Conservation (phyloP, 2,329 filamentous ascomycete genomes). For the Acrocalymma vagum region DNA sequence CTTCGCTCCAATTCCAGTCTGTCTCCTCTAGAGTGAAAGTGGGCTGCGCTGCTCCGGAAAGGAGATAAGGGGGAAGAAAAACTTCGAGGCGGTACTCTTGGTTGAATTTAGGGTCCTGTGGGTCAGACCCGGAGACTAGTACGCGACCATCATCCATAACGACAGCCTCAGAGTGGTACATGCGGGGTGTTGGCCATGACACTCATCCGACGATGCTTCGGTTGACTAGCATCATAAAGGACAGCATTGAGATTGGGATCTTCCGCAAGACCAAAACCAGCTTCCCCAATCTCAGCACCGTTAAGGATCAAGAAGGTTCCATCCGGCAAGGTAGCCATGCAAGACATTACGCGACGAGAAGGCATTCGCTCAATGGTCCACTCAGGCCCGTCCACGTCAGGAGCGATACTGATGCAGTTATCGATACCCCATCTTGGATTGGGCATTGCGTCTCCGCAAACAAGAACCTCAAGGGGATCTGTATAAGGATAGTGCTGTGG, state of each 20-base stretch:
- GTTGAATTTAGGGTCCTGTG: constrained; percentile 56
- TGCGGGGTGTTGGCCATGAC: constrained; percentile 71
- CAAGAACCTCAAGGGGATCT: constrained; percentile 66
- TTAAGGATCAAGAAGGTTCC: constrained; percentile 72
- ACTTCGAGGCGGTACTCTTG: constrained; percentile 73
- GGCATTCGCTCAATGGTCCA: constrained; percentile 75
- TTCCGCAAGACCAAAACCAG: constrained; percentile 68
- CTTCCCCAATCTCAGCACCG: constrained; percentile 67
- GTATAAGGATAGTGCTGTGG: constrained; percentile 70
- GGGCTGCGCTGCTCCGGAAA: constrained; percentile 61
- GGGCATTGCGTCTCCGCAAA: constrained; percentile 71
- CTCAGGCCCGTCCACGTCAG: constrained; percentile 62
- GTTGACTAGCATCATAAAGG: constrained; percentile 67
- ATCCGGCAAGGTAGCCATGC: constrained; percentile 70
- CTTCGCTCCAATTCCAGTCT: constrained; percentile 64
- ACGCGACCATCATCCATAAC: constrained; percentile 71
- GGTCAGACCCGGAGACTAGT: constrained; percentile 67
- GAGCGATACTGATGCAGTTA: constrained; percentile 71
- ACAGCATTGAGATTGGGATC: constrained; percentile 68
- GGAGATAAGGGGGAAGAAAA: constrained; percentile 70
- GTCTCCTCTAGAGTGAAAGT: constrained; percentile 61
- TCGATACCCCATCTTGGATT: constrained; percentile 66
- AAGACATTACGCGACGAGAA: constrained; percentile 68
- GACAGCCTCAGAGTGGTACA: constrained; percentile 73
- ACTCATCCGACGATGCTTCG: constrained; percentile 65